These are phyloP conservation scores for Vanilla planifolia DNA, from an alignment of 106 monocot species.

Conservation along the genomic window DNA sequence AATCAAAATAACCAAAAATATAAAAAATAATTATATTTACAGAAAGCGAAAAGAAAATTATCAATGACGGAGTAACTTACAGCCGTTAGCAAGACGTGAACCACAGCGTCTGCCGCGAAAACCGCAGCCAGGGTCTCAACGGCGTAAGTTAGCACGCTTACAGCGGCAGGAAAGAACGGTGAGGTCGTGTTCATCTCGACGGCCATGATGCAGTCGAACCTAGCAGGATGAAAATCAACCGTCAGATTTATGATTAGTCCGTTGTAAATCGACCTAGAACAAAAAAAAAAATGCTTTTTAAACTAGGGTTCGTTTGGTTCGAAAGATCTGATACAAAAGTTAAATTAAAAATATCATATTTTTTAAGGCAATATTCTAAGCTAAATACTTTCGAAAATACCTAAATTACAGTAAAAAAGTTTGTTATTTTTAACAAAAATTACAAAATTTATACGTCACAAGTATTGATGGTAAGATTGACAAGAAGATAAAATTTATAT, in stretches of 20 bases:
- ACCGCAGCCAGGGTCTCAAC: not conserved
- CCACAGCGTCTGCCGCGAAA: no score
- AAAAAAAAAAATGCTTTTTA: not conserved
- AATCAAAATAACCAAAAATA: no score
- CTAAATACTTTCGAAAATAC: not conserved
- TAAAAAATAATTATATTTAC: no score
- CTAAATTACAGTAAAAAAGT: not conserved
- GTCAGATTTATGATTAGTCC: no score
- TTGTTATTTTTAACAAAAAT: not conserved
- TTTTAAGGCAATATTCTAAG: not conserved
- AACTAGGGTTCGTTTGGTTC: no score
- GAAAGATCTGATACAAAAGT: not conserved
- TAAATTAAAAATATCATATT: not conserved
- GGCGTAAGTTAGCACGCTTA: not conserved
- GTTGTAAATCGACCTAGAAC: no score
- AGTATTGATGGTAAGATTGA: no score
- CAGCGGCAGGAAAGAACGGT: not conserved
- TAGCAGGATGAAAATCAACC: not conserved
- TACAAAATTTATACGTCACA: not conserved
- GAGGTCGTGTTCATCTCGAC: not conserved
- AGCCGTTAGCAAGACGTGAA: no score
- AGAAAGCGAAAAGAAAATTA: no score
- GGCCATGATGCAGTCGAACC: not conserved
- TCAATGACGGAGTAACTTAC: no score
- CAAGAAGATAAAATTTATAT: no score